Evolutionary conservation across 306 rosid species (phyloP), one percentile per base, ranked within the genome.

Genomic region (Canavalia gladiata): DNA sequence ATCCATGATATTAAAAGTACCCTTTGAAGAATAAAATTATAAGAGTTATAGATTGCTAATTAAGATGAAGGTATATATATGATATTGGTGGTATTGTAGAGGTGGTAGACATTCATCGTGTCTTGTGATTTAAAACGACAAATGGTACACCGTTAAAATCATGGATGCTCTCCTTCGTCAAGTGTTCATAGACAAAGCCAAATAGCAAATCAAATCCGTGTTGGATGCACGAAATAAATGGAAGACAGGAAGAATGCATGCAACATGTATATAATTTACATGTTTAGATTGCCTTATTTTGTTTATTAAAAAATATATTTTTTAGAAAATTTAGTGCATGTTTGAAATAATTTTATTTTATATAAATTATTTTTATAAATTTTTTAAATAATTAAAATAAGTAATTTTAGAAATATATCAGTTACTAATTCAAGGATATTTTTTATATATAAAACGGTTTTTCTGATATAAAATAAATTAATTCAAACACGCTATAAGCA

Each of bases 171-270:
- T 57, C 37, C 37, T 29, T 29, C 8, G 6, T 37, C 47, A 41
- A 18, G 55, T 11, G 78, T 41, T 12, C 70, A 68, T 8, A 49
- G 47, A 52, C 64, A 30, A 43, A 28, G 72, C 1, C 52, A 66
- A 66, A 7, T 18, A 41, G 35, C 28, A 42, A 66, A 66, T 66
- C 52, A 41, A 66, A 18, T 42, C 35, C 3, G 13, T 18, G 34
- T 42, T 12, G 1, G 34, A 34, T 66, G 51, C 34, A 66, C 72
- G 4, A 18, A 66, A 67, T 43, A 67, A 67, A 42, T 64, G 51
- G 13, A 77, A 49, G 65, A 51, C 42, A 51, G 42, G 33, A 77
- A 51, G 43, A 7, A 49, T 62, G 13, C 64, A 58, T 58, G 64
- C 37, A 29, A 29, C 33, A 4, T 42, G 6, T 18, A 37, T 66